Evolutionary conservation across 345 rosid species (phyloP).

Genomic region (Eucalyptus regnans): DNA sequence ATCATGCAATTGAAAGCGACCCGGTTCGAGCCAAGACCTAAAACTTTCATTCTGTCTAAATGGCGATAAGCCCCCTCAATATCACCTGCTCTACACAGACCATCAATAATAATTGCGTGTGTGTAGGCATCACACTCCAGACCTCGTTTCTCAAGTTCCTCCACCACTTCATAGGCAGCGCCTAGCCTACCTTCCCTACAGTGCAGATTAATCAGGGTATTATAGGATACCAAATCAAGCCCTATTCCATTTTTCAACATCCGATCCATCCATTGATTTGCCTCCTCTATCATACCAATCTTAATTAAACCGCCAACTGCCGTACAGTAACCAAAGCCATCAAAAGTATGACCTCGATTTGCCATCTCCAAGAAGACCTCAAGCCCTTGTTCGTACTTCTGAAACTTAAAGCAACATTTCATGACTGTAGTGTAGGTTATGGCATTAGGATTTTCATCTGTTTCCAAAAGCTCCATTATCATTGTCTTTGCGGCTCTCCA

Average conservation of each 20-base stretch:
- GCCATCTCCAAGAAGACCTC: constrained; percentile 45
- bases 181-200: constrained; percentile 50
- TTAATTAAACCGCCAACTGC: constrained; percentile 62
- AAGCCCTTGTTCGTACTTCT: constrained; percentile 49
- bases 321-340: constrained; percentile 64
- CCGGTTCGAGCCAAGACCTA: constrained; percentile 30
- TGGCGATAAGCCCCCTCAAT: constrained; percentile 39
- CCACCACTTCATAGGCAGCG: constrained; percentile 37
- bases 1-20: constrained; percentile 58
- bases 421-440: constrained; percentile 65
- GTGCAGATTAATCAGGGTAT: constrained; percentile 54
- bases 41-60: constrained; percentile 31
- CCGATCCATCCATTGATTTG: constrained; percentile 10
- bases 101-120: constrained; percentile 66
- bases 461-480: constrained; percentile 36
- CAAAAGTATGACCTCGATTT: constrained; percentile 57
- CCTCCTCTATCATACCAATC: constrained; percentile 37
- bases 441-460: constrained; percentile 47
- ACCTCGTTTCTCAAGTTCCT: constrained; percentile 46
- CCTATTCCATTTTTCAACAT: constrained; percentile 21
- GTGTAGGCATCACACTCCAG: constrained; percentile 64
- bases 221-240: constrained; percentile 66
- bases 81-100: constrained; percentile 55
- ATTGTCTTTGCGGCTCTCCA: constrained; percentile 40
- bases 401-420: constrained; percentile 47